Base-by-base conservation (phyloP, 495 filamentous ascomycete genomes). In the Delitschia confertaspora region DNA sequence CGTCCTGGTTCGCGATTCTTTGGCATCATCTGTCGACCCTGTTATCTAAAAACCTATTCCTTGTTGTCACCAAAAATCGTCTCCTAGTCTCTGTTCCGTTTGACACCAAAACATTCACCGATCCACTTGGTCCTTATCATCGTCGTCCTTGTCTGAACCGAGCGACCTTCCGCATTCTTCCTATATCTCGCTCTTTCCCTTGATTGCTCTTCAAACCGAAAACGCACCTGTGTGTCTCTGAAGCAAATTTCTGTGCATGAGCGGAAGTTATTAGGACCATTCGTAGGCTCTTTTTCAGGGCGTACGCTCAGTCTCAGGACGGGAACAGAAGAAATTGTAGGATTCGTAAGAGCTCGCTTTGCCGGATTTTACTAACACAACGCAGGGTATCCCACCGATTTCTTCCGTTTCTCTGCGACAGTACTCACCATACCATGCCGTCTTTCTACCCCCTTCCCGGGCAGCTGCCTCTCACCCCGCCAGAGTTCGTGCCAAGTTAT, bases 401-500 rank as follows among this genome's bases (percentile, higher is more conserved):
- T 56, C 53, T 54, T 55, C 36, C 36, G 21, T 49, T 39, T 39
- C 32, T 41, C 46, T 45, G 49, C 57, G 40, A 53, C 44, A 32
- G 30, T 36, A 23, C 34, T 38, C 38, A n/a, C n/a, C 20, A 34
- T 14, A 54, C 24, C 55, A 60, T 60, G 58, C 58, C 58, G 25
- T 55, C 58, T 45, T 60, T 58, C 48, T 58, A 53, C 27, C 55
- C 55, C 8, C 16, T 47, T 44, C 55, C 46, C 25, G 27, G 47
- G 37, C 59, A 62, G 43, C 23, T 59, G 17, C 60, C 61, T 42
- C 45, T 62, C 38, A 65, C 60, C 24, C 60, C 61, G 3, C 60
- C 61, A 32, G 61, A 65, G 39, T 65, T 59, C 39, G 47, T 60
- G 1, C 60, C 61, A 6, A 60, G 45, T 23, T 62, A 53, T 42